These are phyloP conservation scores for Camillea tinctor DNA, from an alignment of 2,329 filamentous ascomycete species.

Conservation along the genomic window DNA sequence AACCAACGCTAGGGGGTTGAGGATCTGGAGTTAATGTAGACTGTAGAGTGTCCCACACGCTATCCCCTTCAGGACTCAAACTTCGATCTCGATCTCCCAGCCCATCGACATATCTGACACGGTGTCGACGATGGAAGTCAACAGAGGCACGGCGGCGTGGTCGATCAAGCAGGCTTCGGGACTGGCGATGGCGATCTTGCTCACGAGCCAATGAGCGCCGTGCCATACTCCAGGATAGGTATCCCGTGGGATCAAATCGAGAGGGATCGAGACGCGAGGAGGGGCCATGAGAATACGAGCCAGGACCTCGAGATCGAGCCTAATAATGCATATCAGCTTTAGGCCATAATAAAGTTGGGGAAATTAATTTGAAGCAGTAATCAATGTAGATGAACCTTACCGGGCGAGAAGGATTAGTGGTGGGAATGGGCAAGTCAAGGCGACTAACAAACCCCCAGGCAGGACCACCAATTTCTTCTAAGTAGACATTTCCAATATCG, in stretches of 20 bases:
- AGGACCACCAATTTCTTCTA: not conserved
- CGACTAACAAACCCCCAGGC: not conserved
- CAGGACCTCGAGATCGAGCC: not conserved
- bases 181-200: not conserved
- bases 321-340: not conserved
- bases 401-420: not conserved
- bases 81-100: slow-evolving; percentile 83
- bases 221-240: not conserved
- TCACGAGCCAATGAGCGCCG: not conserved
- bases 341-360: not conserved
- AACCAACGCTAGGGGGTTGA: slow-evolving; percentile 74
- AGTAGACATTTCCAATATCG: not conserved
- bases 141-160: slow-evolving; percentile 3
- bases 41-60: slow-evolving; percentile 76
- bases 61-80: slow-evolving; percentile 67
- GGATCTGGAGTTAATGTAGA: slow-evolving; percentile 79
- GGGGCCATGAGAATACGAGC: not conserved
- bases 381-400: not conserved
- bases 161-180: not conserved
- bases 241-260: not conserved
- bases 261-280: not conserved
- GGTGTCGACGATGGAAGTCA: slow-evolving; percentile 1
- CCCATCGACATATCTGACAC: slow-evolving; percentile 54
- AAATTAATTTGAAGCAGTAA: not conserved
- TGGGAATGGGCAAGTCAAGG: not conserved